phyloP scores from a whole-genome alignment of 306 rosid genomes.

The Trichosanthes truncata region DNA sequence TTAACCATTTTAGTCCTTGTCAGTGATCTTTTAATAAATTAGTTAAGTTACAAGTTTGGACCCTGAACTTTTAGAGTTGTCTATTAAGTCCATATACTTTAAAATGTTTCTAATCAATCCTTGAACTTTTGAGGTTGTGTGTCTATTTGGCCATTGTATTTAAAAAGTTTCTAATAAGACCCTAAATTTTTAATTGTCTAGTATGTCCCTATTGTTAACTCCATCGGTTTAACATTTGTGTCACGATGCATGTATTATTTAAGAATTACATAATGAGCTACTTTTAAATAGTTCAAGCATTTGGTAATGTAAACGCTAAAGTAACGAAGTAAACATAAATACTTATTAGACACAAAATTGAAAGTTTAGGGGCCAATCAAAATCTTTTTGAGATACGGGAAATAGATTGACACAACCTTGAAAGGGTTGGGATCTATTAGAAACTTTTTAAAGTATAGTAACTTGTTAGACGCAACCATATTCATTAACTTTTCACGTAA shows the following conservation, averaged over 20 bases:
- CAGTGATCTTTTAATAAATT: too few species aligned
- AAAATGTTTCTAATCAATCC: background rate
- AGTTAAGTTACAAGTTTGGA: too few species aligned
- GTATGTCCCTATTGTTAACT: background rate
- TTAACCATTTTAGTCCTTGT: too few species aligned
- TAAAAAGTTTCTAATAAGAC: background rate
- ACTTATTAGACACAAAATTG: background rate
- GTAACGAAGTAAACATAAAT: background rate
- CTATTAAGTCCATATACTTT: too few species aligned
- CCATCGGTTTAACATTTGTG: background rate
- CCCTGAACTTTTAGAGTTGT: too few species aligned
- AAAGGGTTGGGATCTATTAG: background rate
- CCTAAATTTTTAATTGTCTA: background rate
- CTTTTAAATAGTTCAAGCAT: background rate
- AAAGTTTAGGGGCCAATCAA: background rate
- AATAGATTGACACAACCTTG: background rate
- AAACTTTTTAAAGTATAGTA: background rate
- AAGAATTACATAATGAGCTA: background rate
- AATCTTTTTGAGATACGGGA: background rate
- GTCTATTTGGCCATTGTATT: background rate
- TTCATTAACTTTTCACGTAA: too few species aligned
- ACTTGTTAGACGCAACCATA: too few species aligned
- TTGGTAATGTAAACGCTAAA: background rate
- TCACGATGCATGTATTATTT: background rate
- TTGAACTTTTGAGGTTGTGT: background rate